phyloP scores from a whole-genome alignment of 768 basidiomycete genomes.

The Ramaria sp. region DNA sequence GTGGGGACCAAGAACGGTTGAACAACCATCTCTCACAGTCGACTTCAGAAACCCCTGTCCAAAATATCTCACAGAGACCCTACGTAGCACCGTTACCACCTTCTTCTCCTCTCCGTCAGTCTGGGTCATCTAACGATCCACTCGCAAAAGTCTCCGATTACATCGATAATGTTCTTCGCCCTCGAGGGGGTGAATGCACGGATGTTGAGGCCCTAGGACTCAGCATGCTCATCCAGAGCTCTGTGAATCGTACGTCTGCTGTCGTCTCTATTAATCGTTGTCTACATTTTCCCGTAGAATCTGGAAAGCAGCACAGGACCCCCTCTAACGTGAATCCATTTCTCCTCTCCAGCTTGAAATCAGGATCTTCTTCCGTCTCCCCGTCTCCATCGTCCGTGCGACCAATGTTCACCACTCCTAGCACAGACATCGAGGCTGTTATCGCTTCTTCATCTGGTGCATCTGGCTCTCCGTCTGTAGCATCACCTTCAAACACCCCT shows the following conservation, averaged over 20 bases:
- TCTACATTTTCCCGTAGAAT: not conserved
- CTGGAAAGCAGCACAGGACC: not conserved
- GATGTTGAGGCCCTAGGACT: constrained; percentile 9
- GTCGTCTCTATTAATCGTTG: not conserved
- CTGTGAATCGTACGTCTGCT: constrained; percentile 2
- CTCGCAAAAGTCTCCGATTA: constrained; percentile 1
- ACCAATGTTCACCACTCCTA: constrained; percentile 7
- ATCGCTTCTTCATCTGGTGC: not conserved
- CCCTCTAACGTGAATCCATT: not conserved
- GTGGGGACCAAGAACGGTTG: not conserved
- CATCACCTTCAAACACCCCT: not conserved
- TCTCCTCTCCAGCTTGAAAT: not conserved
- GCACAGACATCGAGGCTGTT: constrained; percentile 6
- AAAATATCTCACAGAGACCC: not conserved
- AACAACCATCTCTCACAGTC: not conserved
- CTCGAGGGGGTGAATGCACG: constrained; percentile 5
- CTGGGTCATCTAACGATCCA: not conserved
- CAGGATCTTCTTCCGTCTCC: not conserved
- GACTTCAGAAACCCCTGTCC: not conserved
- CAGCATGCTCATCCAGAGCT: constrained; percentile 5
- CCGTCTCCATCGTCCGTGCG: not conserved
- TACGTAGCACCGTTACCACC: constrained; percentile 6
- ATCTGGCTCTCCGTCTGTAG: not conserved
- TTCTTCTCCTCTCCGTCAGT: not conserved
- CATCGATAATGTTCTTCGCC: constrained; percentile 4